Base-by-base conservation (phyloP, 2,329 filamentous ascomycete genomes). In the Colletotrichum paranaense region DNA sequence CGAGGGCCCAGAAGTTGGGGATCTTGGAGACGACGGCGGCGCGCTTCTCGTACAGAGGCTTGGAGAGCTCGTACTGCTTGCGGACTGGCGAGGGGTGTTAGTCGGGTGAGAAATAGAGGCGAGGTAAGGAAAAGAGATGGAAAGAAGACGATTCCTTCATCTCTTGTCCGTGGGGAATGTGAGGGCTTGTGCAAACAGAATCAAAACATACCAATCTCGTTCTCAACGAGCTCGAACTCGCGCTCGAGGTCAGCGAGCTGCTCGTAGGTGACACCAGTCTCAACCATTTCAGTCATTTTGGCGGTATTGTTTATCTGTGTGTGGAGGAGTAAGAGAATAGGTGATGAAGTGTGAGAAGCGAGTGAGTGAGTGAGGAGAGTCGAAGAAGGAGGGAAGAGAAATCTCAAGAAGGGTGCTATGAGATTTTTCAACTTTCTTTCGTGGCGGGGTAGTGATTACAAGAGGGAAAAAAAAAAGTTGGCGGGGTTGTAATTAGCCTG, bases 1-100 rank as follows among this genome's bases (percentile, higher is more conserved):
- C 95, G 72, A 97, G 90, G n/a, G 94, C 88, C 97, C 97, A 98
- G 90, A 98, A 99, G 86, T 94, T 91, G 78, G 91, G 90, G 80
- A 98, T 95, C 80, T 92, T 88, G 75, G 89, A 83, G 76, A 97
- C 86, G 76, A 95, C 84, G 78, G 90, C 88, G 76, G 90, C 87
- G 81, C 96, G 94, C 85, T 93, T 94, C 78, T 89, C 88, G 86
- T 95, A 98, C 74, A 97, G 89, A 57, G 92, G 88, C 74, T 88
- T 86, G 79, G 90, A 89, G 78, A 95, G 87, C 76, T 88, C 85
- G 77, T 92, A 89, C 82, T 95, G 92, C 79, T 93, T 88, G 79
- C 93, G 92, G 79, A 95, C 94, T 95, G 58, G 16, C 16, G 12
- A n/a, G 9, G 6, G 5, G 8, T 28, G 64, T 72, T 30, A 72